Percentiles rank a stretch among this genome's conserved stretches.
Evolutionary conservation across 2,329 filamentous ascomycete genomes (phyloP).

Genomic region (Alternaria triticimaculans): DNA sequence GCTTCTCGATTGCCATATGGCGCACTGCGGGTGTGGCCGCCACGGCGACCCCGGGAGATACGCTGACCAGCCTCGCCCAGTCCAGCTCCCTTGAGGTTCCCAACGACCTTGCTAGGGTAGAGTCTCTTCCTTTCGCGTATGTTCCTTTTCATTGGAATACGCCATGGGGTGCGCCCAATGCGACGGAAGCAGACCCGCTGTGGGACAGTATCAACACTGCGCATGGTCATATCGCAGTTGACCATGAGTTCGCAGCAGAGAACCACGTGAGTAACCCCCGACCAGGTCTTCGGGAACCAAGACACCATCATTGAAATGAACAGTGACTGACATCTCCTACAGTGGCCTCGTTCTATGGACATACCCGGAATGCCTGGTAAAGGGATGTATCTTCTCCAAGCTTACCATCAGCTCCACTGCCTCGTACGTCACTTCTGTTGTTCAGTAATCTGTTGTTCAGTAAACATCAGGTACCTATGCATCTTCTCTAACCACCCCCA

Average conservation of each 20-base stretch:
- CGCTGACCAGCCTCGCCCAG: not conserved
- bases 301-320: not conserved
- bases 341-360: conserved; percentile 7
- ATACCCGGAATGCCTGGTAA: conserved; percentile 11
- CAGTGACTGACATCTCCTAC: not conserved
- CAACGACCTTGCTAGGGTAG: conserved; percentile 3
- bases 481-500: not conserved
- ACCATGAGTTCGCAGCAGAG: conserved; percentile 26
- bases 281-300: not conserved
- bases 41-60: not conserved
- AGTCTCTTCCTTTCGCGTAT: not conserved
- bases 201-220: conserved; percentile 35
- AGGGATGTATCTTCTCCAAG: conserved; percentile 22
- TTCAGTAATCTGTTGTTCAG: not conserved
- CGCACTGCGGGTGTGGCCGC: not conserved
- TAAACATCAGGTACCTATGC: not conserved
- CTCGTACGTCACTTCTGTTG: conserved; percentile 14
- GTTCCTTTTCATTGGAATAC: conserved; percentile 10
- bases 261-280: conserved; percentile 14
- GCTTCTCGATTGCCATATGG: conserved; percentile 2
- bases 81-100: not conserved
- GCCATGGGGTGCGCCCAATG: conserved; percentile 9
- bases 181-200: conserved; percentile 23
- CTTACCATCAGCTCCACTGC: conserved; percentile 26
- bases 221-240: conserved; percentile 38